phyloP scores from a whole-genome alignment of 2,329 filamentous ascomycete genomes.

The Monilinia aucupariae region DNA sequence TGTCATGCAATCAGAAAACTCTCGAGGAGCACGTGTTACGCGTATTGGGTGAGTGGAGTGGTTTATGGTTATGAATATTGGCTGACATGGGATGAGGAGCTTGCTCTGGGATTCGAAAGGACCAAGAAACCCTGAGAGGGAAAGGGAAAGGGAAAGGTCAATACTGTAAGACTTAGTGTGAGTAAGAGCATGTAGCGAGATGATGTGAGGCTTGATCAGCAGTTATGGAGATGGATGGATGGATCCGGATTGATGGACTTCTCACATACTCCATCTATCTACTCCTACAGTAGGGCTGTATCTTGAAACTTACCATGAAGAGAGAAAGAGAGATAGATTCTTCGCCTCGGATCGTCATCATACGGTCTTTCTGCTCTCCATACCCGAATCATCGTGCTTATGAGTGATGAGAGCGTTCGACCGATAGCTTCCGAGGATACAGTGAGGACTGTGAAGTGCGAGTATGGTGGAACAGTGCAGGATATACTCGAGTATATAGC shows the following conservation, averaged over 20 bases:
- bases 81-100: constrained; percentile 13
- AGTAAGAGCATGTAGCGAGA: background rate
- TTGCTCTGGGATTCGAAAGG: background rate
- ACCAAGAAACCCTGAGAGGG: background rate
- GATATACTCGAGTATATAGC: no score
- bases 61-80: constrained; percentile 1
- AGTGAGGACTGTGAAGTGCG: no score
- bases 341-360: constrained; percentile 6
- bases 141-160: background rate
- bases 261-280: no score
- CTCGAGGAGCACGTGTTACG: constrained; percentile 29
- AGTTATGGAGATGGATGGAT: no score
- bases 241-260: background rate
- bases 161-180: no score
- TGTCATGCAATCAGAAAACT: constrained; percentile 18
- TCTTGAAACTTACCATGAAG: no score
- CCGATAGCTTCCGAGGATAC: constrained; percentile 20
- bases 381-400: constrained; percentile 21
- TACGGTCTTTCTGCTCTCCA: background rate
- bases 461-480: no score
- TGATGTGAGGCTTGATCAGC: background rate
- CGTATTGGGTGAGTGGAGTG: constrained; percentile 17
- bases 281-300: no score
- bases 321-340: background rate
- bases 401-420: constrained; percentile 8